Conservation (phyloP, 805 yeast genomes). For the Lachancea cidri region DNA sequence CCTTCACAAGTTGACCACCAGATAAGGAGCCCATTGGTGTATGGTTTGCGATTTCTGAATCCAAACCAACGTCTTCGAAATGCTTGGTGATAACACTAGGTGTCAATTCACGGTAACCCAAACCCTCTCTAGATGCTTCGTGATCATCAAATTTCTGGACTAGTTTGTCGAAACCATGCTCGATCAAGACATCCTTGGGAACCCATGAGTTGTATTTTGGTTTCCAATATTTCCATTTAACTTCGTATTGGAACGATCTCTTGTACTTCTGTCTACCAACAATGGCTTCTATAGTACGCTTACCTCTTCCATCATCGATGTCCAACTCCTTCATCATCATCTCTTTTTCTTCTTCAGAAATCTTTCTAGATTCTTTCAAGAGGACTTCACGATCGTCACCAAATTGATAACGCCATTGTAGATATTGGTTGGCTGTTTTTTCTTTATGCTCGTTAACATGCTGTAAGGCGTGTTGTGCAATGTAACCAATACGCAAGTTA, state of each 20-base stretch:
- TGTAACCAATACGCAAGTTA: constrained; percentile 94
- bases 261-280: constrained; percentile 96
- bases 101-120: constrained; percentile 90
- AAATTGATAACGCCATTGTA: constrained; percentile 96
- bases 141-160: constrained; percentile 97
- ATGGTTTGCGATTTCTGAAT: constrained; percentile 97
- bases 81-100: constrained; percentile 94
- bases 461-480: constrained; percentile 97
- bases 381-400: constrained; percentile 98
- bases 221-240: constrained; percentile 88
- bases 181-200: constrained; percentile 72
- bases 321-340: constrained; percentile 75
- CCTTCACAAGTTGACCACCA: constrained; percentile 97
- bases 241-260: constrained; percentile 94
- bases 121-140: constrained; percentile 98
- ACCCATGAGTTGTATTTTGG: constrained; percentile 95
- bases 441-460: constrained; percentile 97
- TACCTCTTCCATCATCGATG: constrained; percentile 81
- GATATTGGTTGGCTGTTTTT: constrained; percentile 94
- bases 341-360: constrained; percentile 71
- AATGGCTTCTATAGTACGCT: constrained; percentile 84
- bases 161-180: constrained; percentile 82
- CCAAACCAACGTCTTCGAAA: constrained; percentile 95
- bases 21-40: constrained; percentile 95
- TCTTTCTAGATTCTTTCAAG: constrained; percentile 85